Evolutionary conservation across 345 rosid species (phyloP).

Genomic region (Populus alba): DNA sequence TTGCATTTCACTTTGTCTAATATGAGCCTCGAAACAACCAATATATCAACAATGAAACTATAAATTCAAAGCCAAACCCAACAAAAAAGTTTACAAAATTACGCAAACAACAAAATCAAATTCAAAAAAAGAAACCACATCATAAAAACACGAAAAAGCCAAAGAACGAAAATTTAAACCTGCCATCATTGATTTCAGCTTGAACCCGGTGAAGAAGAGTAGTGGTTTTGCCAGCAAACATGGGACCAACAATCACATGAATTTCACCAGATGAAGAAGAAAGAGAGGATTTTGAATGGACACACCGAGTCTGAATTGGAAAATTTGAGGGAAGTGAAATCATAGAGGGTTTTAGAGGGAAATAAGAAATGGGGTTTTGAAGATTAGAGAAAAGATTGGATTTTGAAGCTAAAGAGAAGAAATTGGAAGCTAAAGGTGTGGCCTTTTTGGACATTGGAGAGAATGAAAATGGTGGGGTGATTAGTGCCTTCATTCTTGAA

Average conservation of each 20-base stretch:
- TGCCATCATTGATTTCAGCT: constrained; percentile 48
- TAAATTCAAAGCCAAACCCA: neutral
- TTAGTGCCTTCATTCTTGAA: constrained; percentile 48
- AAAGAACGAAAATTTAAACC: constrained; percentile 34
- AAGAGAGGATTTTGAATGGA: constrained; percentile 27
- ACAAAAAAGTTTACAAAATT: neutral
- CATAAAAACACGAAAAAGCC: neutral
- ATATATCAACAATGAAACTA: neutral
- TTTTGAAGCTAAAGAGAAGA: constrained; percentile 28
- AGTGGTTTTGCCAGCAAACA: constrained; percentile 76
- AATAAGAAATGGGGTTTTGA: constrained; percentile 9
- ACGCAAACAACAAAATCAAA: neutral
- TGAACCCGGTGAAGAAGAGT: constrained; percentile 65
- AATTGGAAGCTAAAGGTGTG: constrained; percentile 8
- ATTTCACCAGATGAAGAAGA: constrained; percentile 48
- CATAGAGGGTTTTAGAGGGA: constrained; percentile 17
- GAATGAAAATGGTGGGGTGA: constrained; percentile 33
- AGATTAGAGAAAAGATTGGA: constrained; percentile 18
- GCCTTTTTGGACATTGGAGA: constrained; percentile 21
- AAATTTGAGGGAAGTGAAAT: constrained; percentile 15
- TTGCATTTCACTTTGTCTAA: neutral
- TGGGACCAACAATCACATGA: constrained; percentile 75
- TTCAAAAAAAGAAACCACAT: neutral
- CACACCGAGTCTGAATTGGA: constrained; percentile 17
- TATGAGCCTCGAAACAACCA: neutral